A percentile compares a stretch with the other conserved stretches of the same genome.
Conservation (phyloP, 495 filamentous ascomycete genomes). For the Penicillium verhagenii region DNA sequence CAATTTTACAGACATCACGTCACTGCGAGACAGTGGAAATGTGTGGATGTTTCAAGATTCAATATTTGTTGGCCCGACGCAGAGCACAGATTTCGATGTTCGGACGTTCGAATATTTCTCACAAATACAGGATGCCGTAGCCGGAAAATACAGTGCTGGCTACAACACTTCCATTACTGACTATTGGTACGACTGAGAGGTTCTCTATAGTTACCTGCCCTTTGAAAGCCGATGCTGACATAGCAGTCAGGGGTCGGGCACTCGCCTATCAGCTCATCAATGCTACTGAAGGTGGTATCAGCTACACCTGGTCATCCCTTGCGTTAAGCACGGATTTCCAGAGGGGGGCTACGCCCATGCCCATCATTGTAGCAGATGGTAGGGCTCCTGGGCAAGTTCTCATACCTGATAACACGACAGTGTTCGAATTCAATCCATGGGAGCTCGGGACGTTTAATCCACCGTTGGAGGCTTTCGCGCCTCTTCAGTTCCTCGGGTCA, state of each 20-base stretch:
- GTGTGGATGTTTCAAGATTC: constrained; percentile 77
- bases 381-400: constrained; percentile 64
- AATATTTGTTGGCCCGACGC: constrained; percentile 78
- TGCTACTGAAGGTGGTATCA: constrained; percentile 69
- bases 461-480: constrained; percentile 74
- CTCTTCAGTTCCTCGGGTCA: constrained; percentile 72
- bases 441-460: constrained; percentile 87
- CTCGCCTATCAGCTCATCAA: constrained; percentile 84
- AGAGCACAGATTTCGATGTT: constrained; percentile 53
- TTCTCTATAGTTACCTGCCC: not conserved
- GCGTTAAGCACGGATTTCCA: constrained; percentile 62
- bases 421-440: constrained; percentile 84
- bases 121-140: constrained; percentile 60
- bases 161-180: constrained; percentile 81
- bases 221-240: constrained; percentile 8
- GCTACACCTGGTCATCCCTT: constrained; percentile 87
- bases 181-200: constrained; percentile 60
- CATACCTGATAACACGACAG: constrained; percentile 73
- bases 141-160: constrained; percentile 64
- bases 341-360: constrained; percentile 76
- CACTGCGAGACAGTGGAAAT: constrained; percentile 51
- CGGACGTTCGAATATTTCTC: constrained; percentile 64
- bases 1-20: constrained; percentile 77
- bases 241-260: constrained; percentile 53
- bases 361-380: constrained; percentile 75